These are phyloP conservation scores for Tilletia caries DNA, from an alignment of 1,284 basidiomycete species.

Conservation along the genomic window DNA sequence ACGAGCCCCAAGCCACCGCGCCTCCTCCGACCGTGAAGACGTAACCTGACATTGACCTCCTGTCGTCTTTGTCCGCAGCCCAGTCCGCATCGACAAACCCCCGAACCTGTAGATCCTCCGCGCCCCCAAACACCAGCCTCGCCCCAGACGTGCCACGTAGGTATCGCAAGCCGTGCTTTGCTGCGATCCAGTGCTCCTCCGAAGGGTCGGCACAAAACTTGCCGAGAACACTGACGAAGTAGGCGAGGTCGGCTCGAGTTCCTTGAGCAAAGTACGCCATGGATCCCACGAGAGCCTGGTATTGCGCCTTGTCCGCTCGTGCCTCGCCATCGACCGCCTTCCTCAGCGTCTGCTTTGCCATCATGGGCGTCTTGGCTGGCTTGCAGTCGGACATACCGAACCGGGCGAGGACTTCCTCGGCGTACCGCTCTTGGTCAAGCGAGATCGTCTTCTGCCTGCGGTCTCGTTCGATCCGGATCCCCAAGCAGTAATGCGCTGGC, in stretches of 20 bases:
- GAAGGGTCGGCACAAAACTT: constrained; percentile 48
- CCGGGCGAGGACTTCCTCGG: neutral
- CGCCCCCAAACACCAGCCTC: constrained; percentile 32
- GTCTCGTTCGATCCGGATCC: neutral
- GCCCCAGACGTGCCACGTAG: constrained; percentile 58
- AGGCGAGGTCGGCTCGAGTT: constrained; percentile 57
- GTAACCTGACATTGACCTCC: neutral
- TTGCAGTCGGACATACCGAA: constrained; percentile 5
- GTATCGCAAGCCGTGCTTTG: constrained; percentile 57
- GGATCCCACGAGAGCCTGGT: constrained; percentile 46
- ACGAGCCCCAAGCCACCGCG: neutral
- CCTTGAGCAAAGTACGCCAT: constrained; percentile 56
- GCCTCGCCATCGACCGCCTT: neutral
- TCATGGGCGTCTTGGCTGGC: neutral
- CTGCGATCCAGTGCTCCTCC: constrained; percentile 55
- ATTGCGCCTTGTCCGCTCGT: neutral
- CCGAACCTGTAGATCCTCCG: neutral
- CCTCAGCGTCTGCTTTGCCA: neutral
- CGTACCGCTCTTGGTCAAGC: neutral
- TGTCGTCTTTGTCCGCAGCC: constrained; percentile 14
- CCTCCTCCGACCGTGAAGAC: neutral
- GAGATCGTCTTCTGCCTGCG: neutral
- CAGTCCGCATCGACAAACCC: constrained; percentile 21
- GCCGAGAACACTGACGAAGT: constrained; percentile 54
- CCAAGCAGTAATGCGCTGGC: neutral